Conservation (phyloP, 2,329 filamentous ascomycete genomes). For the Rasamsonia emersonii region DNA sequence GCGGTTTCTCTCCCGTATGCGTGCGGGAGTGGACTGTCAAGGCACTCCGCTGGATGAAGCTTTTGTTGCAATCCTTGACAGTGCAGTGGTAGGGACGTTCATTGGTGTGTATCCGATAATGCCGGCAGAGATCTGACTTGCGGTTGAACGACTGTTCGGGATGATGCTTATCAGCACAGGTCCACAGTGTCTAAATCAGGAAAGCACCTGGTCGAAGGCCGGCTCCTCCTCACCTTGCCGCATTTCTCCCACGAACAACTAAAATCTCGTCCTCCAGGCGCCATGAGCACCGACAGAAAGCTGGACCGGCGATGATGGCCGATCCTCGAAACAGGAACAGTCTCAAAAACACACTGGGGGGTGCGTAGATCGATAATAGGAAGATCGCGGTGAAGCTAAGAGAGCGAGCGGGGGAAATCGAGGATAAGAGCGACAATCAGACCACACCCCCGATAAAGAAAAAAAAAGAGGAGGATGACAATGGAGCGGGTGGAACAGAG, state of each 20-base stretch:
- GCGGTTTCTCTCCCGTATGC: slow-evolving; percentile 37
- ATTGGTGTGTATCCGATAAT: slow-evolving; percentile 41
- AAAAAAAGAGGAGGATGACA: too few relatives aligned
- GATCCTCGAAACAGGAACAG: too few relatives aligned
- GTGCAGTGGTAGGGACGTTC: slow-evolving; percentile 40
- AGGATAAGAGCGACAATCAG: too few relatives aligned
- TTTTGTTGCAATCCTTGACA: slow-evolving; percentile 37
- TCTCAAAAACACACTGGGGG: too few relatives aligned
- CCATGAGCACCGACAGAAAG: too few relatives aligned
- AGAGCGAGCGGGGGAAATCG: too few relatives aligned
- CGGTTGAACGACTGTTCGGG: slow-evolving; percentile 38
- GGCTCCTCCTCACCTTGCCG: slow-evolving; percentile 28
- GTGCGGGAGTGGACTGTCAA: slow-evolving; percentile 39
- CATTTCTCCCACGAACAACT: slow-evolving; percentile 36
- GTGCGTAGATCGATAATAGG: too few relatives aligned
- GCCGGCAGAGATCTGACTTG: slow-evolving; percentile 40
- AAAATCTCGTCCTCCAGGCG: slow-evolving; percentile 35
- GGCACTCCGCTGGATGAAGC: slow-evolving; percentile 41
- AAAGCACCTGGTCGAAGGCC: background rate
- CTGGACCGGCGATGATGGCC: too few relatives aligned
- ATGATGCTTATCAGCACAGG: slow-evolving; percentile 1
- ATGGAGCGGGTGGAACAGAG: too few relatives aligned
- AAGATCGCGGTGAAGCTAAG: too few relatives aligned
- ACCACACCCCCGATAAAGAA: too few relatives aligned
- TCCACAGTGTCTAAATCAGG: slow-evolving; percentile 1